Evolutionary conservation across 371 early-diverging fungal species (phyloP).

Genomic region (Zychaea mexicana): DNA sequence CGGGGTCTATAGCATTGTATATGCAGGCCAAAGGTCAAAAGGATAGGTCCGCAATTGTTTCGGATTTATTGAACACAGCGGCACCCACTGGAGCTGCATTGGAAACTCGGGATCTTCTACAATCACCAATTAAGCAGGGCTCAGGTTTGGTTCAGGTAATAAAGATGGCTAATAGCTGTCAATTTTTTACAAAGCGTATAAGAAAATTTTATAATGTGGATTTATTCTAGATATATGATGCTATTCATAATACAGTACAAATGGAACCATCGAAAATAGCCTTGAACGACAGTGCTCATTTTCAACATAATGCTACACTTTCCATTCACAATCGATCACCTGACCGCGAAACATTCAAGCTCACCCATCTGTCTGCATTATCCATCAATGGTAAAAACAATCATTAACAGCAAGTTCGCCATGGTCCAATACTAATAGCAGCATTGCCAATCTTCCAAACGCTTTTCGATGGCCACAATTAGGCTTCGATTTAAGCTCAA

Average conservation of each 20-base stretch:
- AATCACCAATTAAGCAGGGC: conserved; percentile 18
- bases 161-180: not conserved
- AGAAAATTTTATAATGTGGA: not conserved
- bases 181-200: not conserved
- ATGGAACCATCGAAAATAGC: conserved; percentile 19
- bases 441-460: no score
- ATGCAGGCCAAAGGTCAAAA: conserved; percentile 20
- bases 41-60: not conserved
- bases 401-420: not conserved
- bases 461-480: no score
- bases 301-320: not conserved
- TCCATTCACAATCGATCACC: conserved; percentile 14
- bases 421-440: no score
- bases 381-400: not conserved
- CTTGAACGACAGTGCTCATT: conserved; percentile 19
- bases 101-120: not conserved
- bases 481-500: conserved; percentile 16
- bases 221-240: conserved; percentile 10
- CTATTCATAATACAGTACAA: conserved; percentile 9
- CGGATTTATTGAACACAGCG: conserved; percentile 12
- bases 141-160: conserved; percentile 23
- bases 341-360: not conserved
- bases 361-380: conserved; percentile 13
- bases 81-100: not conserved
- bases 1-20: conserved; percentile 16